Base-by-base conservation (phyloP, 2,329 filamentous ascomycete species). In the Rhexocercosporidium sp. region DNA sequence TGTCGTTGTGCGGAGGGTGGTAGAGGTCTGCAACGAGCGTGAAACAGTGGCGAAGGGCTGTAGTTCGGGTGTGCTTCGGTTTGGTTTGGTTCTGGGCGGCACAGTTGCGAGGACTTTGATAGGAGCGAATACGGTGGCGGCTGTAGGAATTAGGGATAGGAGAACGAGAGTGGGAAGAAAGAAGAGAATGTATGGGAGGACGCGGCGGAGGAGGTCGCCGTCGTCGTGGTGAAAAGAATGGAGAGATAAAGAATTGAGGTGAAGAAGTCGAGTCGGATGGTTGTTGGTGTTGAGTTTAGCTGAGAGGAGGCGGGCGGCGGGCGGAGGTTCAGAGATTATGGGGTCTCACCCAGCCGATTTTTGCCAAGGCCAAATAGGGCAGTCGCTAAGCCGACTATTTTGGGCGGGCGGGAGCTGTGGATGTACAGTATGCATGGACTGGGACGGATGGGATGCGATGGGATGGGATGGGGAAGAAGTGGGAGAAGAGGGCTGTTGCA, bases 1-100 rank as follows among this genome's bases (percentile, higher is more conserved):
- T 62, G 62, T 65, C 64, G 65, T 47, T 47, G 44, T 37, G 44
- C 53, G 54, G 65, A 65, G 64, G 64, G 61, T 66, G 57, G 61
- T 62, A 59, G n/a, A 57, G 69, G 70, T 70, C 66, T 70, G 66
- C 69, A 73, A 70, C 70, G 70, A 70, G 69, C 62, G 67, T 73
- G 71, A 66, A 66, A 66, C 65, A 56, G 68, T 65, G 66, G 66
- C 63, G 54, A 65, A 56, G 62, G 37, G 37, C 53, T 60, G 29
- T 29, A 57, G 22, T 64, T 39, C 29, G 56, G 20, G 27, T 62
- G 46, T 16, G 59, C 20, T 39, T 41, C 49, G 47, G 59, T 31
- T 61, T 27, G n/a, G 57, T 27, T 46, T 61, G n/a, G n/a, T n/a
- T n/a, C n/a, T n/a, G 20, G 29, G 51, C 29, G 51, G 51, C 51